Conservation (phyloP, 1,139 yeast species). For the Diutina neorugosa region DNA sequence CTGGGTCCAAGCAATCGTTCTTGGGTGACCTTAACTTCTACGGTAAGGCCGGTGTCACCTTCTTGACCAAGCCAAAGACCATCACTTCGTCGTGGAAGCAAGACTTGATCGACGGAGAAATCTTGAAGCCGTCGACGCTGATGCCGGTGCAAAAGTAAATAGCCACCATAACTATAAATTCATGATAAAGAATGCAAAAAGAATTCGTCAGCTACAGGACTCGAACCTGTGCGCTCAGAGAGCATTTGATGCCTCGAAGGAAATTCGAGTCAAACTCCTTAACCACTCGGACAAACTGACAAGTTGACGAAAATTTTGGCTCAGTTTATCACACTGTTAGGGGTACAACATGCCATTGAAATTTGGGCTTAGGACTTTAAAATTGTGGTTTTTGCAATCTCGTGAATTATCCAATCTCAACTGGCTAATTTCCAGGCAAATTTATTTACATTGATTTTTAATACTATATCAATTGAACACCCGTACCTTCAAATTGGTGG, state of each 20-base stretch:
- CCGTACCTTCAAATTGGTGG: too few relatives aligned
- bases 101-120: constrained; percentile 37
- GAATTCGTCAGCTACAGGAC: neutral
- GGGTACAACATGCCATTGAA: too few relatives aligned
- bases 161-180: neutral
- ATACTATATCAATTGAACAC: too few relatives aligned
- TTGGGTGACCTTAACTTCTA: constrained; percentile 72
- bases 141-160: constrained; percentile 50
- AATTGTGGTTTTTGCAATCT: too few relatives aligned
- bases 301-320: neutral
- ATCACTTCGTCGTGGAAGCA: constrained; percentile 62
- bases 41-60: constrained; percentile 63
- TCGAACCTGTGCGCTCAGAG: neutral
- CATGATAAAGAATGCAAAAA: neutral
- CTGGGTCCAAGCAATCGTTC: constrained; percentile 70
- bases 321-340: neutral
- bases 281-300: neutral
- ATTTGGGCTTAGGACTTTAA: too few relatives aligned
- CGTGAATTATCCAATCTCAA: too few relatives aligned
- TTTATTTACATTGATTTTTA: too few relatives aligned
- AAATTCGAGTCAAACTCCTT: neutral
- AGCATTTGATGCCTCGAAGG: neutral
- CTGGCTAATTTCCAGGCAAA: too few relatives aligned
- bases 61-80: constrained; percentile 68
- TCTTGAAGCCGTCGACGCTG: constrained; percentile 41